Evolutionary conservation across 352 stramenopile species (phyloP), one percentile per base, ranked within the genome.

Genomic region (Phytopythium sindhum): DNA sequence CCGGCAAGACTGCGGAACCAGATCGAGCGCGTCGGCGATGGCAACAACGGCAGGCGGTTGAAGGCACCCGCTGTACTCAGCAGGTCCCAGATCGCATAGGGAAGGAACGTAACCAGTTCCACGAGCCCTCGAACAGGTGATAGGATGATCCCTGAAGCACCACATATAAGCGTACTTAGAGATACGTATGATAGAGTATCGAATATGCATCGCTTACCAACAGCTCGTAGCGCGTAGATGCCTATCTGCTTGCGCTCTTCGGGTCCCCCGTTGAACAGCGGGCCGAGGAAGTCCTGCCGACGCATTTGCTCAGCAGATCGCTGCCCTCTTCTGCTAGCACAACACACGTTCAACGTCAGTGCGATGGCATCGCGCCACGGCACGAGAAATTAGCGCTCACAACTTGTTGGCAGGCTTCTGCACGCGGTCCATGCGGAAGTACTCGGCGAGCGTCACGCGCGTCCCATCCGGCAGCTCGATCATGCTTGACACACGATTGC

Each of bases 1-100:
- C 72, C 75, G 14, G 68, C 81, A n/a, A 93, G 57, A 65, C 79
- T 71, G 24, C 84, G 82, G 53, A 91, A 91, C 69, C 75, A 86
- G 51, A 77, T 62, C 10, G 71, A 77, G 26, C 64, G 63, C 1
- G 69, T 78, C 0, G 60, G 65, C 42, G 64, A 63, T 17, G 65
- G 68, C 2, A 73, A 65, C 11, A 57, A 37, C 23, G 78, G 74
- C n/a, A 90, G 53, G 23, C 70, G 74, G 24, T 79, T 68, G 12
- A 84, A 47, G 24, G 70, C 67, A 10, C 58, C 67, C 41, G 57
- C 28, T n/a, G 68, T 78, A n/a, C 61, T 78, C 42, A 82, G 47
- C 11, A 84, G 45, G 6, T 75, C 68, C 67, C 69, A 84, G 14
- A 93, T 19, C 8, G 74, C 74, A 42, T 66, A 69, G 19, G 79